Evolutionary conservation across 1,284 basidiomycete species (phyloP).

Genomic region (Athelia psychrophila): DNA sequence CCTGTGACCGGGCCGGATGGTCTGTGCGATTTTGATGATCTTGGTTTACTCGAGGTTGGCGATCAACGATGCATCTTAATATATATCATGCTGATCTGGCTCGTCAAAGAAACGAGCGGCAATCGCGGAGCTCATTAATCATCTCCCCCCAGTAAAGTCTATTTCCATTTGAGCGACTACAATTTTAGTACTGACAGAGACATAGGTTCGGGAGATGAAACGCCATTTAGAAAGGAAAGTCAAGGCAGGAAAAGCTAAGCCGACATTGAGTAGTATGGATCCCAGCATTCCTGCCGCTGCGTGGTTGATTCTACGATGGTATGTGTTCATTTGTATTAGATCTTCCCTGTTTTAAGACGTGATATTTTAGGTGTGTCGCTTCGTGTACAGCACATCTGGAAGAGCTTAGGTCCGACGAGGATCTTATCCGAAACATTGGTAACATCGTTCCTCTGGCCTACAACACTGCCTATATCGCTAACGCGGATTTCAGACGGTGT

Average conservation of each 20-base stretch:
- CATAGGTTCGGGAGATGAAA: conserved; percentile 52
- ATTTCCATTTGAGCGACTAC: neutral
- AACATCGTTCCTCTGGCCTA: conserved; percentile 6
- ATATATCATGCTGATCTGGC: neutral
- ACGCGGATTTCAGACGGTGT: conserved; percentile 27
- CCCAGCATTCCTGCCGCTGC: conserved; percentile 46
- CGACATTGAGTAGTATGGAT: conserved; percentile 48
- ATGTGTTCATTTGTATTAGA: neutral
- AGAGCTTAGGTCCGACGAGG: conserved; percentile 47
- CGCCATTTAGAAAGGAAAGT: conserved; percentile 48
- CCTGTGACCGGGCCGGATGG: conserved; percentile 27
- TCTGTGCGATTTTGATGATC: conserved; percentile 48
- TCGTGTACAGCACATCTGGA: conserved; percentile 66
- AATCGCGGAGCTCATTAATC: conserved; percentile 41
- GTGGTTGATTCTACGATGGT: conserved; percentile 62
- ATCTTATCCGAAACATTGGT: conserved; percentile 51
- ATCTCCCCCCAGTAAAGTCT: conserved; percentile 43
- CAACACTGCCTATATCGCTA: conserved; percentile 2
- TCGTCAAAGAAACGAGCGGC: conserved; percentile 40
- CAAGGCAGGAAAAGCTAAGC: conserved; percentile 43
- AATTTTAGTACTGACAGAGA: neutral
- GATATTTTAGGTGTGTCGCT: conserved; percentile 48
- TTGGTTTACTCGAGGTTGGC: conserved; percentile 32
- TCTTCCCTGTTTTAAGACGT: neutral
- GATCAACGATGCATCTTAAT: neutral